These are phyloP conservation scores for Colletotrichum sojae DNA, from an alignment of 2,329 filamentous ascomycete genomes.

Conservation along the genomic window DNA sequence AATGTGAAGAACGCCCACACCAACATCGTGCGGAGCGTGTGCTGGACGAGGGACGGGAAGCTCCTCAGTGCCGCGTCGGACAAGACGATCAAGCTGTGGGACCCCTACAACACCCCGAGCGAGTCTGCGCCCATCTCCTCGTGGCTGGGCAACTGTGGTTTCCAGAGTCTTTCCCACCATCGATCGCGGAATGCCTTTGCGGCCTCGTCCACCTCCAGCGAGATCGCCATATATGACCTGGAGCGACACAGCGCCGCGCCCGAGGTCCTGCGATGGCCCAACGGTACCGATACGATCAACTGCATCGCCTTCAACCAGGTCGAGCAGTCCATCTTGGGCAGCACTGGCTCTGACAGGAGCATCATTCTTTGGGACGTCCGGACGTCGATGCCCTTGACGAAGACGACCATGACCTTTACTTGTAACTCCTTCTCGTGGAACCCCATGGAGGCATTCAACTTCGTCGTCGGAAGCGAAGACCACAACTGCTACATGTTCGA, in stretches of 20 bases:
- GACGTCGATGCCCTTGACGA: constrained; percentile 85
- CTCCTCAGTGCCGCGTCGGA: constrained; percentile 90
- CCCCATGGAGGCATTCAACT: constrained; percentile 96
- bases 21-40: constrained; percentile 92
- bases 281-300: constrained; percentile 90
- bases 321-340: constrained; percentile 91
- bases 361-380: constrained; percentile 94
- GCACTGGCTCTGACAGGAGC: constrained; percentile 86
- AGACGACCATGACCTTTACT: constrained; percentile 85
- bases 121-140: constrained; percentile 83
- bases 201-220: constrained; percentile 79
- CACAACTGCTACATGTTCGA: constrained; percentile 92
- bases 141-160: constrained; percentile 77
- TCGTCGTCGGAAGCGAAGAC: constrained; percentile 93
- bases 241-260: constrained; percentile 84
- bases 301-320: constrained; percentile 92
- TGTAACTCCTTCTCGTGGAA: constrained; percentile 93
- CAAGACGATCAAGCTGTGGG: constrained; percentile 89
- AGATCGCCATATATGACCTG: constrained; percentile 91
- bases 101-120: constrained; percentile 83
- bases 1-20: constrained; percentile 83
- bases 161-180: constrained; percentile 83
- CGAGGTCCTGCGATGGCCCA: constrained; percentile 90
- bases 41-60: constrained; percentile 89
- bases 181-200: constrained; percentile 85